phyloP scores from a whole-genome alignment of 139 green algal species.

The Marvania coccoides region DNA sequence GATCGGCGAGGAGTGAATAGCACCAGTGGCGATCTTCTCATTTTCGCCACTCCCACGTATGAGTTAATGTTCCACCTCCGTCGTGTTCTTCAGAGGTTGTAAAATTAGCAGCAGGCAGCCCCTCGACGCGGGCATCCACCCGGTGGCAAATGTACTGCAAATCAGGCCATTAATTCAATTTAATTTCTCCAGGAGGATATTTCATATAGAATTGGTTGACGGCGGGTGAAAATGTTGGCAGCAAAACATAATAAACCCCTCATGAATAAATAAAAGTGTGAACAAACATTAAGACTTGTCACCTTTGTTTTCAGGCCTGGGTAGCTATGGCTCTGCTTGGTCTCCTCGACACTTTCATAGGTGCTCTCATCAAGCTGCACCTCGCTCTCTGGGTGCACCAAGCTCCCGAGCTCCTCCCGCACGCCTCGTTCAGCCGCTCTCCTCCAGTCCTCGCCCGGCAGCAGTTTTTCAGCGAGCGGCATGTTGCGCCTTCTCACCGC shows the following conservation, averaged over 20 bases:
- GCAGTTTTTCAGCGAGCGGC: slow-evolving; percentile 2
- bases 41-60: slow-evolving; percentile 1
- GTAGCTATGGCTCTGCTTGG: background rate
- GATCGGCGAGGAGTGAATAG: too few species aligned
- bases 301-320: background rate
- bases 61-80: background rate
- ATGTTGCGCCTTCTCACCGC: background rate
- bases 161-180: too few species aligned
- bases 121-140: background rate
- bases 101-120: slow-evolving; percentile 1
- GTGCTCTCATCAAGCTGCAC: background rate
- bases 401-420: background rate
- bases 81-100: background rate
- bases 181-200: too few species aligned
- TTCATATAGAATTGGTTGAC: too few species aligned
- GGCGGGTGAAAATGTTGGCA: too few species aligned
- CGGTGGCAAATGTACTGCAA: slow-evolving; percentile 4
- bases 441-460: background rate
- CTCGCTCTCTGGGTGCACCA: background rate
- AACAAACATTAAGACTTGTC: too few species aligned
- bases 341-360: background rate
- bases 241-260: too few species aligned
- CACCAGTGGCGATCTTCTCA: background rate
- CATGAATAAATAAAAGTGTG: too few species aligned
- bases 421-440: background rate